A percentile compares a stretch with the other conserved stretches of the same genome.
phyloP scores from a whole-genome alignment of 306 rosid genomes.

The Echinosophora koreensis region DNA sequence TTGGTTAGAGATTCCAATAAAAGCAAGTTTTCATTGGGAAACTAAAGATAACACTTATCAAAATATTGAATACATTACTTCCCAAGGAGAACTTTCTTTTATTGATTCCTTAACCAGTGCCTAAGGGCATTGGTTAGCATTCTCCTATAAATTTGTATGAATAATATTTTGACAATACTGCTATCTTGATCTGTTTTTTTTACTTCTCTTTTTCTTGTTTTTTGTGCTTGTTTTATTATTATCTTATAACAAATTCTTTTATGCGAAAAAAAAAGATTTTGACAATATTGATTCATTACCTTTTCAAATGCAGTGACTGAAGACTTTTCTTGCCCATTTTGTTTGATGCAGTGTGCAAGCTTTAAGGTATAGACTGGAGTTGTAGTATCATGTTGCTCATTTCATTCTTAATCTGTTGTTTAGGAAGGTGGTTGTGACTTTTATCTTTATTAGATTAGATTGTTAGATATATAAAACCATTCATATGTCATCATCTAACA shows the following conservation, averaged over 20 bases:
- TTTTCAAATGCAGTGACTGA: slow-evolving; percentile 79
- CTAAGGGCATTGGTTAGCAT: no score
- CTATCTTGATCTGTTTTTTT: slow-evolving; percentile 18
- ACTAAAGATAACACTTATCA: no score
- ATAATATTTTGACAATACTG: slow-evolving; percentile 29
- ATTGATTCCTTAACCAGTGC: no score
- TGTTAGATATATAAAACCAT: no score
- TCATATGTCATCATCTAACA: background rate
- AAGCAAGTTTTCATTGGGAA: no score
- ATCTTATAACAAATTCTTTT: background rate
- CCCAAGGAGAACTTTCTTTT: no score
- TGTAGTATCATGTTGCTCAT: slow-evolving; percentile 28
- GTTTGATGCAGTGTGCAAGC: slow-evolving; percentile 90
- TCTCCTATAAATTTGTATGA: background rate
- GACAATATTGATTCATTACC: slow-evolving; percentile 38
- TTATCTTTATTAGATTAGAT: slow-evolving; percentile 31
- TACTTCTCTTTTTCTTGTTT: slow-evolving; percentile 25
- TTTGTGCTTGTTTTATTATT: slow-evolving; percentile 15
- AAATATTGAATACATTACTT: no score
- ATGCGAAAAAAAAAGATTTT: background rate
- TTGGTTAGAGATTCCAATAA: no score
- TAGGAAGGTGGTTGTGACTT: slow-evolving; percentile 15
- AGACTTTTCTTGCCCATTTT: slow-evolving; percentile 92
- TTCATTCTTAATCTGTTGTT: slow-evolving; percentile 1
- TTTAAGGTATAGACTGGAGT: slow-evolving; percentile 71